Conservation (phyloP, 352 stramenopile genomes). For the Albugo candida region DNA sequence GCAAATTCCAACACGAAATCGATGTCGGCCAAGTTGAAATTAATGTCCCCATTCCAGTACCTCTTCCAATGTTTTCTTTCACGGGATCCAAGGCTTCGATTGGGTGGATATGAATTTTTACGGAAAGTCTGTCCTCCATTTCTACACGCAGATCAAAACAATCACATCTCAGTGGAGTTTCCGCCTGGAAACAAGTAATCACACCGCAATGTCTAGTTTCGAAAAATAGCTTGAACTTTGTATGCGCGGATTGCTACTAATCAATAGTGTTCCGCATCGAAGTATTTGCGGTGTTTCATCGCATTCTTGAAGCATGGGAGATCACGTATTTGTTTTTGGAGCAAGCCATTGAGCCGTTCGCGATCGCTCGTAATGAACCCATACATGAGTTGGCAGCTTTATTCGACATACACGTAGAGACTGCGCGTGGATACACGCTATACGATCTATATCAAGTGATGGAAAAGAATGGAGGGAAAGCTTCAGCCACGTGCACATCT, state of each 20-base stretch:
- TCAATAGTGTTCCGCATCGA: too few species aligned
- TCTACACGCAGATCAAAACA: slow-evolving; percentile 97
- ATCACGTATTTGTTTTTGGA: slow-evolving; percentile 86
- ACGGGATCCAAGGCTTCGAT: slow-evolving; percentile 89
- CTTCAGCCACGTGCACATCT: slow-evolving; percentile 58
- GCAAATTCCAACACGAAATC: slow-evolving; percentile 94
- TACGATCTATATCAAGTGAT: slow-evolving; percentile 53
- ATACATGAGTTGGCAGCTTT: slow-evolving; percentile 27
- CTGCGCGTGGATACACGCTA: slow-evolving; percentile 43
- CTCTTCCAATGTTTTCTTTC: slow-evolving; percentile 96
- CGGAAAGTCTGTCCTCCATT: slow-evolving; percentile 89
- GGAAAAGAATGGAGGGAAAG: slow-evolving; percentile 20
- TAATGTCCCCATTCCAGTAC: slow-evolving; percentile 95
- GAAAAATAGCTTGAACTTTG: background rate
- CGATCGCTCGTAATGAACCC: slow-evolving; percentile 49
- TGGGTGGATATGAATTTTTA: slow-evolving; percentile 96
- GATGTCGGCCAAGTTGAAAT: slow-evolving; percentile 92
- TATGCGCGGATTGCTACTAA: too few species aligned
- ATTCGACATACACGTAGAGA: slow-evolving; percentile 48
- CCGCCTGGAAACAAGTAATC: slow-evolving; percentile 70
- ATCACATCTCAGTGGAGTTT: slow-evolving; percentile 94
- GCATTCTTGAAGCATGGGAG: slow-evolving; percentile 63
- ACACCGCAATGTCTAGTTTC: slow-evolving; percentile 87
- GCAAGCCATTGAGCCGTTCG: slow-evolving; percentile 83
- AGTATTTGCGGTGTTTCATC: slow-evolving; percentile 65